These are phyloP conservation scores for Entonaema liquescens DNA, from an alignment of 495 filamentous ascomycete genomes.

Conservation along the genomic window DNA sequence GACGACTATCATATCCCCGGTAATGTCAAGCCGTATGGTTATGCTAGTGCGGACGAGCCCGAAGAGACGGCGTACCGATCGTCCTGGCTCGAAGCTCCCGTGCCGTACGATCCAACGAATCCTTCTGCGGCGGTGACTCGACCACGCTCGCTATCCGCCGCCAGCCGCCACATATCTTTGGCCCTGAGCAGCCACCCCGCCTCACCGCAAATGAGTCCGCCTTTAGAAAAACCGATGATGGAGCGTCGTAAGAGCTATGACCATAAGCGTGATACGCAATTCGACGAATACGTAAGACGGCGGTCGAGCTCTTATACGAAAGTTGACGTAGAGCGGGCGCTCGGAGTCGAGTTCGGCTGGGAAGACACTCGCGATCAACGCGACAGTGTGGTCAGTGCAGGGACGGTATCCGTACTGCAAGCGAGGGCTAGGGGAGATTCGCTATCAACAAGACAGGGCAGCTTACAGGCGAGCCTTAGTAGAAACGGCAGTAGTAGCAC, in stretches of 20 bases:
- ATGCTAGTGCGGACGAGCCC: conserved; percentile 34
- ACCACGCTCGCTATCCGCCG: conserved; percentile 35
- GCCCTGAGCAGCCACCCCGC: conserved; percentile 17
- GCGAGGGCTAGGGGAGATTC: conserved; percentile 35
- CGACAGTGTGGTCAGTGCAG: conserved; percentile 32
- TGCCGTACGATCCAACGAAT: conserved; percentile 36
- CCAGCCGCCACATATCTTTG: conserved; percentile 32
- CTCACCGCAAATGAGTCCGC: conserved; percentile 17
- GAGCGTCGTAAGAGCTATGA: conserved; percentile 41
- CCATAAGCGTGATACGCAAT: conserved; percentile 49
- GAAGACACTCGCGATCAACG: conserved; percentile 21
- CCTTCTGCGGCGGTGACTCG: conserved; percentile 10
- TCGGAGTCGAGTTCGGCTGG: conserved; percentile 55
- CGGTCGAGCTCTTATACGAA: conserved; percentile 38
- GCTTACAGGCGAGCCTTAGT: conserved; percentile 37
- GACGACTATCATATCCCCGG: conserved; percentile 55
- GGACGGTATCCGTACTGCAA: conserved; percentile 25
- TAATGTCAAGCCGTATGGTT: conserved; percentile 48
- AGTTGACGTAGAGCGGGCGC: conserved; percentile 45
- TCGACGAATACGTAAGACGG: conserved; percentile 44
- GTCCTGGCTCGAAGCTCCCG: conserved; percentile 27
- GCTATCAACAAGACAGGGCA: conserved; percentile 34
- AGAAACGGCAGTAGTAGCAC: conserved; percentile 18
- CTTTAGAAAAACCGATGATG: not conserved
- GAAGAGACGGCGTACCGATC: conserved; percentile 37